phyloP scores from a whole-genome alignment of 495 filamentous ascomycete species.

The Hyphodiscus hymeniophilus region DNA sequence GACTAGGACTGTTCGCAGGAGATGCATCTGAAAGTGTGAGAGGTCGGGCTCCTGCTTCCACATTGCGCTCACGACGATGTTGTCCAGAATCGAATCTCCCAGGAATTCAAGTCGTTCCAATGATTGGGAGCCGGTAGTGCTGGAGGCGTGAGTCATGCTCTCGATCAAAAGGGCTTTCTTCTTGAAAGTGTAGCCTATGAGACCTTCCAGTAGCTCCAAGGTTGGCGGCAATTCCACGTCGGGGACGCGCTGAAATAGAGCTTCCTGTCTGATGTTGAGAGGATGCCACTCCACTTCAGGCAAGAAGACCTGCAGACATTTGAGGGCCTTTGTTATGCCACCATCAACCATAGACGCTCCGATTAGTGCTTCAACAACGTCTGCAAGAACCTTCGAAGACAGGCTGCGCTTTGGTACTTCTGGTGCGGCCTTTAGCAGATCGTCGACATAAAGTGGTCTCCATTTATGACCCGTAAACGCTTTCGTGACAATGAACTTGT shows the following conservation, averaged over 20 bases:
- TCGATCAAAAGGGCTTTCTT: constrained; percentile 68
- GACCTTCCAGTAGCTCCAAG: constrained; percentile 36
- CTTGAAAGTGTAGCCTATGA: constrained; percentile 65
- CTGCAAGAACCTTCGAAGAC: constrained; percentile 77
- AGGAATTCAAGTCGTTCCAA: constrained; percentile 89
- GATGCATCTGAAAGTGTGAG: constrained; percentile 60
- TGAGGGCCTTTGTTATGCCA: constrained; percentile 52
- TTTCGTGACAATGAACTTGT: constrained; percentile 64
- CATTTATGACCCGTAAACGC: constrained; percentile 64
- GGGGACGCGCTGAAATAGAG: constrained; percentile 17
- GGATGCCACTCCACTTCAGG: constrained; percentile 51
- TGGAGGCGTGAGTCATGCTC: constrained; percentile 79
- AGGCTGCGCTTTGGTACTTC: constrained; percentile 30
- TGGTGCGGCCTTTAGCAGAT: constrained; percentile 28
- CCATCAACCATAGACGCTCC: constrained; percentile 71
- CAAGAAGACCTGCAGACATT: constrained; percentile 57
- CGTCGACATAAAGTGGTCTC: constrained; percentile 53
- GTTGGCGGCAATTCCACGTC: constrained; percentile 10
- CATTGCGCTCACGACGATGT: constrained; percentile 53
- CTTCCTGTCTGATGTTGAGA: constrained; percentile 25
- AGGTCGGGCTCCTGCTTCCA: constrained; percentile 31
- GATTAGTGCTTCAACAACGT: constrained; percentile 82
- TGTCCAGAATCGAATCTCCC: constrained; percentile 82
- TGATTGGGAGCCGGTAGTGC: constrained; percentile 42
- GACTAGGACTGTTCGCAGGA: constrained; percentile 64